phyloP scores from a whole-genome alignment of 108 stramenopile species.

The Nitzschia palea region DNA sequence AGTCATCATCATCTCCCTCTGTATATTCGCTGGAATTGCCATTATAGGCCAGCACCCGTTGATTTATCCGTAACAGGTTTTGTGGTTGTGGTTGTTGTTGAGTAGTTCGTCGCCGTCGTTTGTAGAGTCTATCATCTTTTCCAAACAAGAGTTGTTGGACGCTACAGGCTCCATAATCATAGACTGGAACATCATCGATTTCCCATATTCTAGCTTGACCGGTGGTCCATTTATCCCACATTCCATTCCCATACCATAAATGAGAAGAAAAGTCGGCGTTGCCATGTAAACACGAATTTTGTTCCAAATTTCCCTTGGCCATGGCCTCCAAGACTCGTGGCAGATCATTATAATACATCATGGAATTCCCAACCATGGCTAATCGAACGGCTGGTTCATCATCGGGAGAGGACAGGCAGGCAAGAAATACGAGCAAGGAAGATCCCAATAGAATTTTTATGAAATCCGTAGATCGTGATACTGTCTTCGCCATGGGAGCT shows the following conservation, averaged over 20 bases:
- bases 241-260: slow-evolving; percentile 46
- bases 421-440: background rate
- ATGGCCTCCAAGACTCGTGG: slow-evolving; percentile 48
- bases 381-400: slow-evolving; percentile 19
- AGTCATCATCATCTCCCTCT: background rate
- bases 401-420: background rate
- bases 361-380: slow-evolving; percentile 47
- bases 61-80: too few relatives aligned
- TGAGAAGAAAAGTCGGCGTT: slow-evolving; percentile 23
- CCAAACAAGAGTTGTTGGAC: slow-evolving; percentile 45
- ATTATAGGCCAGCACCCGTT: slow-evolving; percentile 55
- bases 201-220: slow-evolving; percentile 26
- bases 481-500: too few relatives aligned
- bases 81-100: background rate
- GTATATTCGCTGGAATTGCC: slow-evolving; percentile 50
- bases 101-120: background rate
- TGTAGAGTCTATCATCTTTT: slow-evolving; percentile 22
- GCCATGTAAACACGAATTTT: slow-evolving; percentile 52
- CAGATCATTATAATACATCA: slow-evolving; percentile 50
- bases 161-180: slow-evolving; percentile 55
- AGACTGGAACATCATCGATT: slow-evolving; percentile 23
- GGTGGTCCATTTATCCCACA: slow-evolving; percentile 33
- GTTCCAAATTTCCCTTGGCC: slow-evolving; percentile 15
- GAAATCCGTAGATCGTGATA: too few relatives aligned
- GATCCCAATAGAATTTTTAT: too few relatives aligned